Evolutionary conservation across 129 eudicot species (phyloP).

Genomic region (Oenanthe sinensis): DNA sequence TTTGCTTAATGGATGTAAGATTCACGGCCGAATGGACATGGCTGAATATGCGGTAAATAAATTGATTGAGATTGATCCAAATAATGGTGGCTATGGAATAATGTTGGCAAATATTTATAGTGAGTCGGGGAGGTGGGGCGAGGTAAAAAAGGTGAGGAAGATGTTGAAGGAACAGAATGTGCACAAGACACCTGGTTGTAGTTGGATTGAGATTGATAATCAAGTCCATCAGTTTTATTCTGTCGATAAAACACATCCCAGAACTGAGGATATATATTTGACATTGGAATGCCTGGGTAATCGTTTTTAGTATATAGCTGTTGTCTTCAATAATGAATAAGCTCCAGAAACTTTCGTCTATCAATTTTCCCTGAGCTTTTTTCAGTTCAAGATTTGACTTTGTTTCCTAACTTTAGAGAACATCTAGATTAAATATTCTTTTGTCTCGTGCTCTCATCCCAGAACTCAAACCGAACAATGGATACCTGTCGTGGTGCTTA

Average conservation of each 20-base stretch:
- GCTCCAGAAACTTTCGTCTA: conserved; percentile 7
- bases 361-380: not conserved
- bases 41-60: conserved; percentile 71
- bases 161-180: conserved; percentile 43
- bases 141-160: conserved; percentile 50
- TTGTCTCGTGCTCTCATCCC: no score
- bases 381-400: no score
- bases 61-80: conserved; percentile 50
- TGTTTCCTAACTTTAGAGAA: no score
- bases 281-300: conserved; percentile 37
- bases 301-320: conserved; percentile 16
- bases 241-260: conserved; percentile 58
- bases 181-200: conserved; percentile 67
- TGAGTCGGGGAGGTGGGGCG: conserved; percentile 70
- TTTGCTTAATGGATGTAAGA: conserved; percentile 73
- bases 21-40: conserved; percentile 53
- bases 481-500: no score
- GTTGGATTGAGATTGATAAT: conserved; percentile 79
- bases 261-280: conserved; percentile 47
- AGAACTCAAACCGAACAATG: no score
- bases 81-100: conserved; percentile 57
- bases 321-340: not conserved
- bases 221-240: conserved; percentile 65
- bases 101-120: conserved; percentile 80
- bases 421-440: no score